phyloP scores from a whole-genome alignment of 495 filamentous ascomycete genomes.

The Friedmanniomyces simplex region DNA sequence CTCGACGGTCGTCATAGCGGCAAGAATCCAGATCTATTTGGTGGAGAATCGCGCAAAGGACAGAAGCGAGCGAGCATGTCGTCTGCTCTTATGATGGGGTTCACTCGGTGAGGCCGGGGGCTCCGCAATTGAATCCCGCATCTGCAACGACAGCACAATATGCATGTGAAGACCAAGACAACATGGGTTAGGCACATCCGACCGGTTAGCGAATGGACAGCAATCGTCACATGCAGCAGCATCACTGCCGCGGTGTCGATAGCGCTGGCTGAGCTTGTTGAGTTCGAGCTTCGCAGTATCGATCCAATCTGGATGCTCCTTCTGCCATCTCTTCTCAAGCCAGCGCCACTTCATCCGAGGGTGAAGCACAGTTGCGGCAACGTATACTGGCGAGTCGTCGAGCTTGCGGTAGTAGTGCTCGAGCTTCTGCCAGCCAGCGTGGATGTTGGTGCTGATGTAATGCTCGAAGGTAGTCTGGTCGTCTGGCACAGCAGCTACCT shows the following conservation, averaged over 20 bases:
- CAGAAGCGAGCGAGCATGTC: too few relatives aligned
- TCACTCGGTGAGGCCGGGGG: too few relatives aligned
- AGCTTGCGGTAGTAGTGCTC: conserved; percentile 2
- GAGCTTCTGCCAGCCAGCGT: conserved; percentile 8
- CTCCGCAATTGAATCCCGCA: too few relatives aligned
- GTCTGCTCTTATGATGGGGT: too few relatives aligned
- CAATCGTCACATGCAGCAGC: too few relatives aligned
- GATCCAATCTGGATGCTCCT: not conserved
- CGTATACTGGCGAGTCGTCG: conserved; percentile 1
- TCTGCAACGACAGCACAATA: too few relatives aligned
- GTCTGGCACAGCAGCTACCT: not conserved
- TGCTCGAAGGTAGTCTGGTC: not conserved
- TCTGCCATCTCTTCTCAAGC: not conserved
- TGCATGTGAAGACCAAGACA: too few relatives aligned
- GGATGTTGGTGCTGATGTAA: conserved; percentile 1
- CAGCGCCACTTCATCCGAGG: conserved; percentile 2
- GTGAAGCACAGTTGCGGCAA: conserved; percentile 6
- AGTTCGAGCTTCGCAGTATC: not conserved
- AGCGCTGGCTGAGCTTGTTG: not conserved
- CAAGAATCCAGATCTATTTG: too few relatives aligned
- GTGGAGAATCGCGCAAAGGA: too few relatives aligned
- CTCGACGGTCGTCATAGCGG: not conserved
- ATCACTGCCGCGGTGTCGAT: not conserved
- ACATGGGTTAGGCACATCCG: too few relatives aligned
- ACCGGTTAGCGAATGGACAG: too few relatives aligned